Evolutionary conservation across 116 monocot genomes (phyloP).

Genomic region (Phalaenopsis hybrid): DNA sequence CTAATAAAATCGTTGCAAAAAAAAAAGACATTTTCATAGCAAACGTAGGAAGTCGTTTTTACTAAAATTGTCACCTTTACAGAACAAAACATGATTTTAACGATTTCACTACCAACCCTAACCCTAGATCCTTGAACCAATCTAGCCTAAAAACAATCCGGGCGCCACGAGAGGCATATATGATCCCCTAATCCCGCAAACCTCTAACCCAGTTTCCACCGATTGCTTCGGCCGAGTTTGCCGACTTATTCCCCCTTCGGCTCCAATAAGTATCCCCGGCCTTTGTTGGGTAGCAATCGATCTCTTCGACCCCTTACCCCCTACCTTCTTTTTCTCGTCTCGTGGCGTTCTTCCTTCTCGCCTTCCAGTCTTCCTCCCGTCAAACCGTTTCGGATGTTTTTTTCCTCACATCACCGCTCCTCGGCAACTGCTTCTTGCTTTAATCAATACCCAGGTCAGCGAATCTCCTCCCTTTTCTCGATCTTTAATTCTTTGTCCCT

Average conservation of each 20-base stretch:
- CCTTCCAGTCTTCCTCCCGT: background rate
- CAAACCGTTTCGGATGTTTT: conserved; percentile 5
- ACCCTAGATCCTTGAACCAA: background rate
- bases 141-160: background rate
- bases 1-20: no score
- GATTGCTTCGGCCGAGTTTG: background rate
- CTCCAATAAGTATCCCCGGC: conserved; percentile 3
- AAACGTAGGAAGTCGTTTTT: no score
- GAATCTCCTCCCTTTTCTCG: background rate
- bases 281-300: background rate
- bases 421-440: background rate
- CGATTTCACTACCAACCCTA: background rate
- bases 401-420: background rate
- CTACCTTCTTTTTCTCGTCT: background rate
- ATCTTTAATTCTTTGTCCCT: background rate
- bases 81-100: background rate
- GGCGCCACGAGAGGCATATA: background rate
- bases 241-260: conserved; percentile 1
- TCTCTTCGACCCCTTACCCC: background rate
- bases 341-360: background rate
- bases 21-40: no score
- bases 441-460: background rate
- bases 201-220: background rate
- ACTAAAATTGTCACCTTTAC: no score
- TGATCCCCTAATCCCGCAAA: background rate